Evolutionary conservation across 805 yeast genomes (phyloP).

Genomic region (Clavispora fructus): DNA sequence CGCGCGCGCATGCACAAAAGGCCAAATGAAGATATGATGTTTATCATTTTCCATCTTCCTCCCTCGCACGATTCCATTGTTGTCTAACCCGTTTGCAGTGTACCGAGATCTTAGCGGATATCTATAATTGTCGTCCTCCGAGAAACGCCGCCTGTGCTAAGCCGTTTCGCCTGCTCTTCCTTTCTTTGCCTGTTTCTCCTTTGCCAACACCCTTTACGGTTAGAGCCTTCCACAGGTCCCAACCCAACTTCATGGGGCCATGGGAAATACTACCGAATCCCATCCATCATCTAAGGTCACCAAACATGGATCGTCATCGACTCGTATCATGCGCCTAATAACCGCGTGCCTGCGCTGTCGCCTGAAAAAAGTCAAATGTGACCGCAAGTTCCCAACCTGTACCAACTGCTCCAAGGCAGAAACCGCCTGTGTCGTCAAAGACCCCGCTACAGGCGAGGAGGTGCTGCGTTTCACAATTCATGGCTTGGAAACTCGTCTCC

Average conservation of each 20-base stretch:
- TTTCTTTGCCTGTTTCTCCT: too few relatives aligned
- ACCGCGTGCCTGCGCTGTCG: slow-evolving; percentile 15
- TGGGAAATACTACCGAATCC: not conserved
- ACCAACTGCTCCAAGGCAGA: slow-evolving; percentile 11
- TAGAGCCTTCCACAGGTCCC: not conserved
- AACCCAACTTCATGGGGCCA: not conserved
- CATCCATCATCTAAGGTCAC: slow-evolving; percentile 5
- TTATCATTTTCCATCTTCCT: too few relatives aligned
- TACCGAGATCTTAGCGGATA: too few relatives aligned
- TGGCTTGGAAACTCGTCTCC: slow-evolving; percentile 7
- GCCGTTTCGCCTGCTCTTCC: too few relatives aligned
- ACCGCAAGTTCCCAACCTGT: slow-evolving; percentile 13
- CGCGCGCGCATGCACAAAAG: not conserved
- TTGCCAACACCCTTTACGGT: not conserved
- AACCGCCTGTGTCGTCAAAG: slow-evolving; percentile 9
- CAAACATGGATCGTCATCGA: slow-evolving; percentile 2
- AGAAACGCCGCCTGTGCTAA: too few relatives aligned
- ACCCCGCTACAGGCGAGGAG: slow-evolving; percentile 11
- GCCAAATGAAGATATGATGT: not conserved
- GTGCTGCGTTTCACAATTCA: slow-evolving; percentile 9
- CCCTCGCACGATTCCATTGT: too few relatives aligned
- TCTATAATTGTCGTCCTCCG: too few relatives aligned
- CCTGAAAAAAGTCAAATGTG: slow-evolving; percentile 11
- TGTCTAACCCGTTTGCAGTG: too few relatives aligned
- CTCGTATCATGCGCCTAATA: slow-evolving; percentile 7